Percentiles rank a stretch among this genome's conserved stretches.
Evolutionary conservation across 169 alveolate species (phyloP).

Genomic region (Toxoplasma gondii): DNA sequence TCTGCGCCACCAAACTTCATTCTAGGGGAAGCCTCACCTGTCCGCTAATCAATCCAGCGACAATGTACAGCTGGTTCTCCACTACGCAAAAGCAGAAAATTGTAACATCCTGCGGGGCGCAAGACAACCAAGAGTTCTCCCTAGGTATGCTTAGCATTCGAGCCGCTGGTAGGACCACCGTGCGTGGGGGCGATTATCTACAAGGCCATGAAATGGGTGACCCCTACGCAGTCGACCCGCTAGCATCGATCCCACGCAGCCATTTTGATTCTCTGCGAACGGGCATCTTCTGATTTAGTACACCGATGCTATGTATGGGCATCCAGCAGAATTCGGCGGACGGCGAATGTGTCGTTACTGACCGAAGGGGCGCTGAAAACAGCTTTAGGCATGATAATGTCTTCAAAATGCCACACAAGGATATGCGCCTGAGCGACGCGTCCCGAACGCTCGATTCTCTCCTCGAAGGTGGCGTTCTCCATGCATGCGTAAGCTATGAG

Average conservation of each 20-base stretch:
- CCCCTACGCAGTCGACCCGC: too few relatives aligned
- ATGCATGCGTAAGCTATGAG: slow-evolving; percentile 44
- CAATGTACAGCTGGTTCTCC: slow-evolving; percentile 34
- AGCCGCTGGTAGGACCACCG: too few relatives aligned
- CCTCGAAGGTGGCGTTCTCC: slow-evolving; percentile 54
- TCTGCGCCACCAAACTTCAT: too few relatives aligned
- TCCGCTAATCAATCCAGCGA: slow-evolving; percentile 56
- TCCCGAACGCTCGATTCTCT: slow-evolving; percentile 40
- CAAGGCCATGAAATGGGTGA: too few relatives aligned
- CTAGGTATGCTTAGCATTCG: too few relatives aligned
- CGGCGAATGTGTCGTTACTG: neutral
- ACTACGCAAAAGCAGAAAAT: neutral
- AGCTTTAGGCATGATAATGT: slow-evolving; percentile 48
- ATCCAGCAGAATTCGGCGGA: neutral
- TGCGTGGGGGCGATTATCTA: too few relatives aligned
- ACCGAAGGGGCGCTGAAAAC: slow-evolving; percentile 45
- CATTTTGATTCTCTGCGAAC: neutral
- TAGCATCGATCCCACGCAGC: neutral
- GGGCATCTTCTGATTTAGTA: neutral
- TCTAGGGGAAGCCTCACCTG: slow-evolving; percentile 15
- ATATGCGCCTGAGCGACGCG: slow-evolving; percentile 25
- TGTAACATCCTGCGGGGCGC: neutral
- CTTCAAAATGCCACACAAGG: slow-evolving; percentile 52
- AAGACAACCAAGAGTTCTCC: too few relatives aligned
- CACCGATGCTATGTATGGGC: neutral